These are phyloP conservation scores for Barbatosphaeria neglecta DNA, from an alignment of 495 filamentous ascomycete species.

Conservation along the genomic window DNA sequence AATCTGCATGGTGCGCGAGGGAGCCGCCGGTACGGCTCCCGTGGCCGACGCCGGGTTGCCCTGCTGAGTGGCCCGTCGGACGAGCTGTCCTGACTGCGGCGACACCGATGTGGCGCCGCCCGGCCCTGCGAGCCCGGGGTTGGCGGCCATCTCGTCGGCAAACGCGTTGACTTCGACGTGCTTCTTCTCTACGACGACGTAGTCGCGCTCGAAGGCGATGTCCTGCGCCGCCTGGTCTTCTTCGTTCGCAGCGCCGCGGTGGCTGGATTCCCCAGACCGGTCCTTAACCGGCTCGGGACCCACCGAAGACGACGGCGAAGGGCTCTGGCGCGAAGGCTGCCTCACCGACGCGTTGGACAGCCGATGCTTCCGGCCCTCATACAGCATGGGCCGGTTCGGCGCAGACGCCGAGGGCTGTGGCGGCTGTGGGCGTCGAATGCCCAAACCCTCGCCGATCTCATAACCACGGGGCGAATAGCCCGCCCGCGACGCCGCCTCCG, in stretches of 20 bases:
- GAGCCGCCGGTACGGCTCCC: slow-evolving; percentile 44
- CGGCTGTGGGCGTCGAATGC: slow-evolving; percentile 30
- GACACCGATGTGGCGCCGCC: slow-evolving; percentile 13
- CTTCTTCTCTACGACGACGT: slow-evolving; percentile 90
- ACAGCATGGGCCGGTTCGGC: slow-evolving; percentile 17
- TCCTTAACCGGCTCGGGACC: slow-evolving; percentile 7
- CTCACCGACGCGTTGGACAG: slow-evolving; percentile 25
- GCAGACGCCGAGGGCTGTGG: slow-evolving; percentile 26
- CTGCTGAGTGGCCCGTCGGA: slow-evolving; percentile 51
- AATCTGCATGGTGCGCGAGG: slow-evolving; percentile 57
- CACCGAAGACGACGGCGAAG: slow-evolving; percentile 6
- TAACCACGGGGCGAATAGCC: slow-evolving; percentile 24
- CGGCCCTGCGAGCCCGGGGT: slow-evolving; percentile 38
- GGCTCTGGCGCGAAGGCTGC: slow-evolving; percentile 8
- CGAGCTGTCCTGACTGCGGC: slow-evolving; percentile 33
- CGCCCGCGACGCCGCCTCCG: slow-evolving; percentile 6
- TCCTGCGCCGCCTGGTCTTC: slow-evolving; percentile 73
- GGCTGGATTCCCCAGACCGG: slow-evolving; percentile 17
- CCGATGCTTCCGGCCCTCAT: slow-evolving; percentile 21
- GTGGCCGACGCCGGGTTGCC: slow-evolving; percentile 44
- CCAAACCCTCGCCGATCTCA: slow-evolving; percentile 29
- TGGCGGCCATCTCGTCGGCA: slow-evolving; percentile 83
- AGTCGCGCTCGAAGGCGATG: slow-evolving; percentile 81
- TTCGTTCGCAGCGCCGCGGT: slow-evolving; percentile 35
- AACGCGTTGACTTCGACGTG: slow-evolving; percentile 94